phyloP scores from a whole-genome alignment of 2,329 filamentous ascomycete genomes.

The Cryphonectria radicalis region DNA sequence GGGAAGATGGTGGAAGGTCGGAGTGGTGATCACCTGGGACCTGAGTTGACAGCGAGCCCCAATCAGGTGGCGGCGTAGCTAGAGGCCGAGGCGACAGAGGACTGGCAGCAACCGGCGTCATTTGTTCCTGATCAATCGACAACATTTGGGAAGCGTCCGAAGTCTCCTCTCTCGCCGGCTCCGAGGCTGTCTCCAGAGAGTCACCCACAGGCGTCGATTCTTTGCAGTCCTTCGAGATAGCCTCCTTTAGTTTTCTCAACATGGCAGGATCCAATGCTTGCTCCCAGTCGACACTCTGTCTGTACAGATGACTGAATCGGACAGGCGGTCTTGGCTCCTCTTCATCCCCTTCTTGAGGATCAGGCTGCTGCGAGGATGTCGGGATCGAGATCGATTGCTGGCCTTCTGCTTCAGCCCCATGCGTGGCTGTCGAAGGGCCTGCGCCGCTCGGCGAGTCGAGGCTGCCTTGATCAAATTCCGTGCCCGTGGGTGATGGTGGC shows the following conservation, averaged over 20 bases:
- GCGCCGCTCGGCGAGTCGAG: conserved; percentile 9
- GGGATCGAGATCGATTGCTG: background rate
- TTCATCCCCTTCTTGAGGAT: conserved; percentile 1
- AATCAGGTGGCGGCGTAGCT: conserved; percentile 21
- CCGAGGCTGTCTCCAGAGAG: conserved; percentile 1
- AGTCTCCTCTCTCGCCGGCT: conserved; percentile 8
- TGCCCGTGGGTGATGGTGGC: conserved; percentile 20
- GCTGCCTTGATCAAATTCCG: conserved; percentile 5
- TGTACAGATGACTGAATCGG: conserved; percentile 21
- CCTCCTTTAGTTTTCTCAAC: background rate
- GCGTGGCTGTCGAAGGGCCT: background rate
- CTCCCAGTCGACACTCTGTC: conserved; percentile 23
- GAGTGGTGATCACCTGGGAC: background rate
- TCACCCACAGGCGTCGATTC: background rate
- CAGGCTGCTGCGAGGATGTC: conserved; percentile 10
- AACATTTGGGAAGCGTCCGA: conserved; percentile 1
- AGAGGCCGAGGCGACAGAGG: conserved; percentile 25
- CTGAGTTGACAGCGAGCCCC: background rate
- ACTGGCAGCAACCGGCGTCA: conserved; percentile 18
- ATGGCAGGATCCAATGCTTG: background rate
- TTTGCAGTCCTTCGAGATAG: background rate
- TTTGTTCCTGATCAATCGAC: conserved; percentile 10
- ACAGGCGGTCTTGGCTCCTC: conserved; percentile 12
- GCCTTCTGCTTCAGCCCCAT: background rate
- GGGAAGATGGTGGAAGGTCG: background rate